These are phyloP conservation scores for Takashimella koratensis DNA, from an alignment of 1,284 basidiomycete genomes.

Conservation along the genomic window DNA sequence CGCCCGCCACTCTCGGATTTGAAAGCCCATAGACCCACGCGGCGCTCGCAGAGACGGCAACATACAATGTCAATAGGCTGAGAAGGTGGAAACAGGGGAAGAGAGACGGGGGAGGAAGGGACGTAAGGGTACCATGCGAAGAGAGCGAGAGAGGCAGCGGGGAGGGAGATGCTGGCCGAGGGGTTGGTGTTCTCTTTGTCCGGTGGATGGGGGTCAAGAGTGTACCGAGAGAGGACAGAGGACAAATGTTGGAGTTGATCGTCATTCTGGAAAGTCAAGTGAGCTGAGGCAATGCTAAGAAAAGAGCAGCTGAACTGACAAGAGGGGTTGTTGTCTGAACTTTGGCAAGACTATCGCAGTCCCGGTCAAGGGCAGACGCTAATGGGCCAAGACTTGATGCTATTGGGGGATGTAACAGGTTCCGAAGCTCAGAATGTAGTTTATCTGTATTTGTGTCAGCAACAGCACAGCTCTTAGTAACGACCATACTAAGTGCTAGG, in stretches of 20 bases:
- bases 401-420: constrained; percentile 24
- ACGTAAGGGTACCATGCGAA: constrained; percentile 44
- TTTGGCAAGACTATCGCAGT: constrained; percentile 10
- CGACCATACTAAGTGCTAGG: constrained; percentile 24
- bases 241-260: no score
- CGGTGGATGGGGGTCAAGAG: no score
- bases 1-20: neutral
- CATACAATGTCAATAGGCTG: constrained; percentile 30
- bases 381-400: constrained; percentile 22
- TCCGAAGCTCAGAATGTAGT: constrained; percentile 18
- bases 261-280: no score
- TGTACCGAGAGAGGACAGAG: no score
- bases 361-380: constrained; percentile 15
- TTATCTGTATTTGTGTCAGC: constrained; percentile 12
- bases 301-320: neutral
- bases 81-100: constrained; percentile 7
- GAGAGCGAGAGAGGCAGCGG: constrained; percentile 22
- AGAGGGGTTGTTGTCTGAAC: constrained; percentile 5
- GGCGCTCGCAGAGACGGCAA: constrained; percentile 34
- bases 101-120: constrained; percentile 11
- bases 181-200: neutral
- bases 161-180: neutral
- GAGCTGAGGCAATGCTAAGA: no score
- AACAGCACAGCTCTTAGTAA: constrained; percentile 21
- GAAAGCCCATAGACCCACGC: constrained; percentile 38